Base-by-base conservation (phyloP, 805 yeast genomes). In the Starmera dryadoides region DNA sequence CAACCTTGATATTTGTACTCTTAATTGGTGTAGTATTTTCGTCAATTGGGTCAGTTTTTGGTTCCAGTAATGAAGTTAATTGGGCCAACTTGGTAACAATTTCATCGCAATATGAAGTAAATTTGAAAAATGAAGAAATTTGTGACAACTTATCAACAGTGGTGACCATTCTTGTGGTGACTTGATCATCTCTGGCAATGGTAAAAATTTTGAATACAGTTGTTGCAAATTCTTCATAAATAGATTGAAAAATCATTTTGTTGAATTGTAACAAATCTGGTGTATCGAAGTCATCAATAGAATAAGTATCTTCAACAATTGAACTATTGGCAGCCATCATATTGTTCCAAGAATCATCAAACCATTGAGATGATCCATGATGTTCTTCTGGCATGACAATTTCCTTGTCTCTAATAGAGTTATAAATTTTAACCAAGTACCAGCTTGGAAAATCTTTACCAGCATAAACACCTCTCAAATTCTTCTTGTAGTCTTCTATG, bases 301-400 rank as follows among this genome's bases (percentile, higher is more conserved):
- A 35, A 23, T 45, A 47, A 7, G 42, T 47, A 5, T 57, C 54
- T 3, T 58, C 55, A 3, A 62, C 59, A 19, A 60, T 36, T 0
- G 65, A 65, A 2, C 62, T 58, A 17, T 68, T 61, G 1, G 63
- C 57, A 17, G 63, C 62, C 33, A 85, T 73, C 43, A 84, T 58
- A 42, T 81, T 79, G 48, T 81, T 80, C 95, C 95, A 85, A 15
- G 77, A 68, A 53, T 85, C 91, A 55, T 89, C 97, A 60, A 89
- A 91, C 80, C 95, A 83, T 55, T 84, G 87, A 17, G 87, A 85
- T 10, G 88, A 86, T 14, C 91, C 93, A 56, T 87, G 94, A 50
- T 91, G 97, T 53, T 93, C 98, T 53, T 93, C 98, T 0, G 98
- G 98, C 89, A 94, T 86, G 36, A 93, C 86, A 46, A 93, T 93